These are phyloP conservation scores for Meripilus lineatus DNA, from an alignment of 1,284 basidiomycete genomes.

Conservation along the genomic window DNA sequence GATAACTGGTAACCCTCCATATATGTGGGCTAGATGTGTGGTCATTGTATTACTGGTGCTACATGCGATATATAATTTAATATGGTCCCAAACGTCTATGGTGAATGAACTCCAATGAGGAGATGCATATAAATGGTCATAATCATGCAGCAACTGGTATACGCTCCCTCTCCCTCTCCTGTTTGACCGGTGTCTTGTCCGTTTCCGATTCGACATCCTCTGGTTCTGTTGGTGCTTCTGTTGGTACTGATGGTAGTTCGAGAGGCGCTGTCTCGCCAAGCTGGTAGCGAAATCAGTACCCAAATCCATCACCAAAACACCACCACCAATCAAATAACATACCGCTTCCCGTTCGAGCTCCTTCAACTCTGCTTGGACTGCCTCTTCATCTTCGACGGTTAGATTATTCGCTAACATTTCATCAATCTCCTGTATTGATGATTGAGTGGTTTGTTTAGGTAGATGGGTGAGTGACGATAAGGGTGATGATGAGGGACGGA, in stretches of 20 bases:
- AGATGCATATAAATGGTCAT: constrained; percentile 6
- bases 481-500: background rate
- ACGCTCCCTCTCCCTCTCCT: constrained; percentile 26
- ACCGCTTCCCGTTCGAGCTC: constrained; percentile 64
- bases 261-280: constrained; percentile 20
- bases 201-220: background rate
- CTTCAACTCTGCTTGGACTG: constrained; percentile 79
- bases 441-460: background rate
- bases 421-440: constrained; percentile 67
- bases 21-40: too few species aligned
- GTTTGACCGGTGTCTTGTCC: too few species aligned
- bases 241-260: constrained; percentile 45
- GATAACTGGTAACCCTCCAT: constrained; percentile 51
- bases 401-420: constrained; percentile 82
- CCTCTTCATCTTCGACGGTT: constrained; percentile 89
- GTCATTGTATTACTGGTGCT: too few species aligned
- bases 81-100: too few species aligned
- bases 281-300: too few species aligned
- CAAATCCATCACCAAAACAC: too few species aligned
- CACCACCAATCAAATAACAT: constrained; percentile 20
- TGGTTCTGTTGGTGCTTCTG: constrained; percentile 29
- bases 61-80: too few species aligned
- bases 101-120: too few species aligned
- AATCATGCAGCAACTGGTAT: constrained; percentile 41
- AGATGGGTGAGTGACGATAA: constrained; percentile 7